These are phyloP conservation scores for Plantago ovata DNA, from an alignment of 257 asterid species.

Conservation along the genomic window DNA sequence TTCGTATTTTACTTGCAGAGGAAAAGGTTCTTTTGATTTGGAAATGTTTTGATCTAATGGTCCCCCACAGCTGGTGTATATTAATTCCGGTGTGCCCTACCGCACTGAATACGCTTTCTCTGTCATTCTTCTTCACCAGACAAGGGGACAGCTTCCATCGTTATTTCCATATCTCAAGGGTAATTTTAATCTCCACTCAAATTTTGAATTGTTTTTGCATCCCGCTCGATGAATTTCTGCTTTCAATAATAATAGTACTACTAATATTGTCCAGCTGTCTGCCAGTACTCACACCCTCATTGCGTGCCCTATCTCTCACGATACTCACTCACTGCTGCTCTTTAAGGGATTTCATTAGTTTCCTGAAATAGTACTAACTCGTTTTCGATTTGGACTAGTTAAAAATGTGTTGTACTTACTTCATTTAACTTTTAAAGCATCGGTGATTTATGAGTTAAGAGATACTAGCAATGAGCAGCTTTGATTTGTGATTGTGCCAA, in stretches of 20 bases:
- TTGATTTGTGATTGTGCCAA: too few species aligned
- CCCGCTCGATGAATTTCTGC: slow-evolving; percentile 25
- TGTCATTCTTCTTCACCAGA: slow-evolving; percentile 20
- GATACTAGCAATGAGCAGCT: too few species aligned
- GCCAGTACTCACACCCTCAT: slow-evolving; percentile 9
- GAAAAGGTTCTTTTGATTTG: background rate
- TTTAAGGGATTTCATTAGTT: too few species aligned
- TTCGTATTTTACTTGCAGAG: too few species aligned
- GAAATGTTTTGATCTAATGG: slow-evolving; percentile 13
- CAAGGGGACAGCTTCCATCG: slow-evolving; percentile 40
- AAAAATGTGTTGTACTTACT: too few species aligned
- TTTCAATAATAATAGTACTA: slow-evolving; percentile 3
- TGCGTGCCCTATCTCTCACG: slow-evolving; percentile 16
- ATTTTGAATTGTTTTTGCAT: slow-evolving; percentile 16
- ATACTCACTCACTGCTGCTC: background rate
- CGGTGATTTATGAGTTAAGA: too few species aligned
- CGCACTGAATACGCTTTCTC: slow-evolving; percentile 25
- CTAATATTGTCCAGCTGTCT: background rate
- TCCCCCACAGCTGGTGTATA: slow-evolving; percentile 2
- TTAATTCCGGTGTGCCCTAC: slow-evolving; percentile 25
- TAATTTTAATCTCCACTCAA: background rate
- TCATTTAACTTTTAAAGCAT: too few species aligned
- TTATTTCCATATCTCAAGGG: slow-evolving; percentile 46
- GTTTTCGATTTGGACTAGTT: too few species aligned
- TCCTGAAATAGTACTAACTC: too few species aligned